Evolutionary conservation across 192 early-diverging fungal genomes (phyloP).

Genomic region (Coemansia sp.): DNA sequence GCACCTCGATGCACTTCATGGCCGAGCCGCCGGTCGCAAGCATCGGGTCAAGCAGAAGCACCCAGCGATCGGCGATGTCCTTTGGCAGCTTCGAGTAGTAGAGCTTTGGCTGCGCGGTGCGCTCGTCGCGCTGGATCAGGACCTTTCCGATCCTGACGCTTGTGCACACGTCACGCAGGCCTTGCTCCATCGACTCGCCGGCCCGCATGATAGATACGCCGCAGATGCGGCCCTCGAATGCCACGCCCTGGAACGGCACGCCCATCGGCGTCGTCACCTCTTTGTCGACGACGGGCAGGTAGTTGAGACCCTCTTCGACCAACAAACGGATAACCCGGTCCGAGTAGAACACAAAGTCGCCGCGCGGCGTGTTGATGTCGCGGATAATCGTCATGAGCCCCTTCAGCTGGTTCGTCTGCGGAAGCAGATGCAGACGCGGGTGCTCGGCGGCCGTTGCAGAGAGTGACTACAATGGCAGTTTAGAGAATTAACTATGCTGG

Average conservation of each 20-base stretch:
- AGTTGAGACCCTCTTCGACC: slow-evolving; percentile 93
- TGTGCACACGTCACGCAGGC: slow-evolving; percentile 77
- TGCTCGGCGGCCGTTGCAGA: slow-evolving; percentile 34
- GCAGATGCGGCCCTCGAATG: slow-evolving; percentile 84
- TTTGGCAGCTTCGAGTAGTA: slow-evolving; percentile 92
- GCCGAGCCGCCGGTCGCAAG: slow-evolving; percentile 96
- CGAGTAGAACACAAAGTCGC: slow-evolving; percentile 94
- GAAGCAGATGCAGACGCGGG: slow-evolving; percentile 65
- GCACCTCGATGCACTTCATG: slow-evolving; percentile 85
- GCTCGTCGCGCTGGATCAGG: slow-evolving; percentile 93
- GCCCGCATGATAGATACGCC: slow-evolving; percentile 96
- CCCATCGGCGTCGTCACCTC: slow-evolving; percentile 79
- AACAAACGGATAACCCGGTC: slow-evolving; percentile 84
- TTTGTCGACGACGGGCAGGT: slow-evolving; percentile 82
- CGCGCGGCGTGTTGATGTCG: slow-evolving; percentile 69
- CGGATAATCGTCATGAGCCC: slow-evolving; percentile 86
- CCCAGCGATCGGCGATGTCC: slow-evolving; percentile 79
- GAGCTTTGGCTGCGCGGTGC: slow-evolving; percentile 85
- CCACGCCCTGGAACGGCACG: slow-evolving; percentile 67
- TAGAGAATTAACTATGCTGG: neutral
- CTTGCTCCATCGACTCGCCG: slow-evolving; percentile 93
- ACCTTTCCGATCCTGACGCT: slow-evolving; percentile 95
- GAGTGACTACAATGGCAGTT: slow-evolving; percentile 14
- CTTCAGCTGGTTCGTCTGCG: slow-evolving; percentile 73
- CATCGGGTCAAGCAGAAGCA: slow-evolving; percentile 92